Conservation (phyloP, 352 stramenopile species). For the Globisporangium takayamanum region DNA sequence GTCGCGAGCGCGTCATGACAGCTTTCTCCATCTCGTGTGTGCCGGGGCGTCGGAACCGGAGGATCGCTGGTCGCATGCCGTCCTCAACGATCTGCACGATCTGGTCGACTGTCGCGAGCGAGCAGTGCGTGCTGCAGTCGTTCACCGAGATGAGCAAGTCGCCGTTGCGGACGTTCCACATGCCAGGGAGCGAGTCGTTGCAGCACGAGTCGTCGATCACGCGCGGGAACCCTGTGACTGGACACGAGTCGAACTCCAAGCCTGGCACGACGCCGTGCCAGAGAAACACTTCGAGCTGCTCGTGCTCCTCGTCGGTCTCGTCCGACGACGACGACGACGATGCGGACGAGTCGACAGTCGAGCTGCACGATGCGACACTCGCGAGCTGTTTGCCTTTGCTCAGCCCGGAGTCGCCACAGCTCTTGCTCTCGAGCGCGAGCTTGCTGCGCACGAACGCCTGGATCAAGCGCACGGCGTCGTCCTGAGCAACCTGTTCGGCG, state of each 20-base stretch:
- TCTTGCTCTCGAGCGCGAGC: constrained; percentile 8
- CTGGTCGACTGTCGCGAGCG: constrained; percentile 32
- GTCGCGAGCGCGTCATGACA: constrained; percentile 17
- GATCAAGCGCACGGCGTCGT: constrained; percentile 28
- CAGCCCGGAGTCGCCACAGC: not conserved
- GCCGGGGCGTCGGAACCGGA: constrained; percentile 49
- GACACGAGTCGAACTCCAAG: constrained; percentile 37
- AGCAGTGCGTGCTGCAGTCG: constrained; percentile 31
- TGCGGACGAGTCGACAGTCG: not conserved
- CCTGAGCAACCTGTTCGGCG: constrained; percentile 20
- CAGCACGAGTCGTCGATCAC: constrained; percentile 42
- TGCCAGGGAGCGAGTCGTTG: constrained; percentile 55
- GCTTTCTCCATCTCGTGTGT: constrained; percentile 32
- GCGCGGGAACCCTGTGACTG: constrained; percentile 44
- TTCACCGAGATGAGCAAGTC: constrained; percentile 64
- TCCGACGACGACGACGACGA: constrained; percentile 15
- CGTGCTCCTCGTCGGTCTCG: constrained; percentile 32
- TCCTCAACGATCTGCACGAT: constrained; percentile 53
- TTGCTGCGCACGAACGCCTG: constrained; percentile 25
- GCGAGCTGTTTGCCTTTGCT: too few species aligned
- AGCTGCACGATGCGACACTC: constrained; percentile 5
- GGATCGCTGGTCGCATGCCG: constrained; percentile 51
- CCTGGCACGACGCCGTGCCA: constrained; percentile 55
- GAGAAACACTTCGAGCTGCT: constrained; percentile 53
- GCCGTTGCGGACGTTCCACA: constrained; percentile 56